Base-by-base conservation (phyloP, 2,329 filamentous ascomycete species). In the Chrysosporium queenslandicum region DNA sequence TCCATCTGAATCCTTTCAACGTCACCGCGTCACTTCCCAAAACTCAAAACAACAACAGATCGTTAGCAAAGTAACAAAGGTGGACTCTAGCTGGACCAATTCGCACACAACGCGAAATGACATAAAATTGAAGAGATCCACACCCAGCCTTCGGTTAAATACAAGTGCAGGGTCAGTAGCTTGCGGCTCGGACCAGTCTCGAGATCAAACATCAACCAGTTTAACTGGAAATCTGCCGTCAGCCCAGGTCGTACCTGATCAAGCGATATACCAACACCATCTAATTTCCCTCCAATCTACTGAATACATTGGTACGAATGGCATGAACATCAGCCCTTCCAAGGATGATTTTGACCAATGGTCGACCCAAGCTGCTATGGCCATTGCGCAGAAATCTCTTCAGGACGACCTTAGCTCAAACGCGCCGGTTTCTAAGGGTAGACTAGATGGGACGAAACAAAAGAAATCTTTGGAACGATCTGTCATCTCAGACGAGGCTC, bases 341-440 rank as follows among this genome's bases (percentile, higher is more conserved):
- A 58, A 59, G 4, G 68, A 69, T 30, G 58, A 60, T 4, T 61
- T 68, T 11, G 58, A 71, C 34, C 36, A 42, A 16, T 25, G 16
- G 23, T 71, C 69, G 0, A 72, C 70, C 0, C 70, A 72, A 52
- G 67, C 66, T 21, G 69, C 69, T 14, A 54, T 71, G 21, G 53
- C 64, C 1, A 63, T 65, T 36, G 69, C 69, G 5, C 69, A 70
- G 50, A 64, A 59, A 27, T 68, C 66, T 1, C 69, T 71, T 25
- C 67, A 70, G 46, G 63, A 52, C 7, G 68, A 69, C 40, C 46
- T 62, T 8, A 70, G 63, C 21, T 64, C 64, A 4, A 58, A 53
- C 41, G 43, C 25, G 1, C 23, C 25, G 8, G n/a, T 8, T 2
- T 16, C 7, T 25, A 7, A 6, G 5, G 29, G 29, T 9, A 29